A percentile compares a stretch with the other conserved stretches of the same genome.
phyloP scores from a whole-genome alignment of 1,284 basidiomycete species.

The Cutaneotrichosporon cavernicola region DNA sequence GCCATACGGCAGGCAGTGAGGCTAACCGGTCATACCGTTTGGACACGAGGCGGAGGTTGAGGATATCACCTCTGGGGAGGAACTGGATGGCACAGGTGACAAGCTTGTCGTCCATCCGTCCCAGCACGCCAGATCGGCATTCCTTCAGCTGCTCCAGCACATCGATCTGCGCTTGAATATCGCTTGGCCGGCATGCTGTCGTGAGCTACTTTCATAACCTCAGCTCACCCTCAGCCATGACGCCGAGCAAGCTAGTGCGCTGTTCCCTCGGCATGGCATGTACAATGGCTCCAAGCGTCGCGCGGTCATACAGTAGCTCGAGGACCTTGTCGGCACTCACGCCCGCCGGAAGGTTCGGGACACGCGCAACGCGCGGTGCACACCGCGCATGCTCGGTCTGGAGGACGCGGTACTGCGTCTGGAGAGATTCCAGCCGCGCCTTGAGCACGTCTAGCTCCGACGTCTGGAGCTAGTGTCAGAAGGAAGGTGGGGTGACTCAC shows the following conservation, averaged over 20 bases:
- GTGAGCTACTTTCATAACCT: neutral
- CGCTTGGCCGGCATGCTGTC: conserved; percentile 43
- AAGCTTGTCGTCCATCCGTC: conserved; percentile 66
- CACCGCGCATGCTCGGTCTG: conserved; percentile 34
- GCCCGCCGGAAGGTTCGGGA: neutral
- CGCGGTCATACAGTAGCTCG: conserved; percentile 14
- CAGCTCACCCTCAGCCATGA: conserved; percentile 36
- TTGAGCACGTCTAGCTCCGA: conserved; percentile 1
- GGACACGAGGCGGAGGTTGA: conserved; percentile 54
- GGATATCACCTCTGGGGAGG: conserved; percentile 65
- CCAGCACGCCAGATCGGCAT: conserved; percentile 76
- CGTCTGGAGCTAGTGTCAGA: neutral
- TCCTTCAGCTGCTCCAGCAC: conserved; percentile 76
- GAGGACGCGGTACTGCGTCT: conserved; percentile 27
- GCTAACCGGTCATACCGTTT: conserved; percentile 70
- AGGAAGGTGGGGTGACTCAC: neutral
- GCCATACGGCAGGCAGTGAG: conserved; percentile 72
- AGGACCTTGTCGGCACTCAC: conserved; percentile 10
- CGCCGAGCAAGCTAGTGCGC: conserved; percentile 30
- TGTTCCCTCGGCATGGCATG: conserved; percentile 30
- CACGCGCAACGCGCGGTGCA: conserved; percentile 10
- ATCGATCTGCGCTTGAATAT: conserved; percentile 63
- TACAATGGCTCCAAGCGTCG: conserved; percentile 23
- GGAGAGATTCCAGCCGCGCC: conserved; percentile 18
- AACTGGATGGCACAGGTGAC: conserved; percentile 65